A percentile compares a stretch with the other conserved stretches of the same genome.
phyloP scores from a whole-genome alignment of 345 rosid species.

The Heritiera fomes region DNA sequence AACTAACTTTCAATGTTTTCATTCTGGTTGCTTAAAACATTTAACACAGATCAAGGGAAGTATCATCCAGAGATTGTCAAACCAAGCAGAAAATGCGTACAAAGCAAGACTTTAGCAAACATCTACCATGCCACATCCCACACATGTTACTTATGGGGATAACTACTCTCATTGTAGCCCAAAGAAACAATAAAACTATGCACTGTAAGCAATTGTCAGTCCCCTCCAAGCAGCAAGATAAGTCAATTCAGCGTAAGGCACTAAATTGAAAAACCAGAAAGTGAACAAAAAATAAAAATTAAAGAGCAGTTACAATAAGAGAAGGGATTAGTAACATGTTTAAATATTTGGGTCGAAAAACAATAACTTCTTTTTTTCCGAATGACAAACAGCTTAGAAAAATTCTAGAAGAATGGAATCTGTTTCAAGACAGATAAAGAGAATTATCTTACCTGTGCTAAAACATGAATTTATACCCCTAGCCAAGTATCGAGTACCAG shows the following conservation, averaged over 20 bases:
- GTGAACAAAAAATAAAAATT: neutral
- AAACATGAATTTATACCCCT: conserved; percentile 97
- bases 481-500: conserved; percentile 98
- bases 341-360: neutral
- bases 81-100: neutral
- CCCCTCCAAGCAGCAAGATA: neutral
- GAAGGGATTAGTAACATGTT: neutral
- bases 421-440: conserved; percentile 9
- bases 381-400: neutral
- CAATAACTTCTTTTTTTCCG: neutral
- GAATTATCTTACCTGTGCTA: conserved; percentile 75
- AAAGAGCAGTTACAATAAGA: neutral
- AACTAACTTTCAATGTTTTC: neutral
- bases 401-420: neutral
- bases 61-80: neutral
- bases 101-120: conserved; percentile 7
- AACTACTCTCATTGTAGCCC: conserved; percentile 5
- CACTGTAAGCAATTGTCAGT: neutral
- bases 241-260: neutral
- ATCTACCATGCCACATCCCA: neutral
- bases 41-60: neutral
- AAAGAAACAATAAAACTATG: conserved; percentile 1
- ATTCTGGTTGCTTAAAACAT: conserved; percentile 7
- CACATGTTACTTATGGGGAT: neutral
- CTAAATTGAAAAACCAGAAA: neutral